Evolutionary conservation across 495 filamentous ascomycete genomes (phyloP), one percentile per base, ranked within the genome.

Genomic region (Penicillium coprophilum): DNA sequence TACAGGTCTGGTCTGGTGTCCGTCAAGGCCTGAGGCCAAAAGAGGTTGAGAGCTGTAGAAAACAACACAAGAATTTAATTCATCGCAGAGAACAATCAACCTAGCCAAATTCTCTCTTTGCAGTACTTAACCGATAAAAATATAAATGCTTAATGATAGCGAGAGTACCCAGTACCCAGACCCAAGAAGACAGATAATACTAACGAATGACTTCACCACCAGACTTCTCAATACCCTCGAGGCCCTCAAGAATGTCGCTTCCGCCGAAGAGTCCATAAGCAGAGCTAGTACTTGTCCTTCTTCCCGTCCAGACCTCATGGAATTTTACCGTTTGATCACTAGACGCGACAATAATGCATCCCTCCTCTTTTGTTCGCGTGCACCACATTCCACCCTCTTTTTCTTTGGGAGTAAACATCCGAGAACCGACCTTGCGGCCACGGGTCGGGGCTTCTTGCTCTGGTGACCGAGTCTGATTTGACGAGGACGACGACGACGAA

Each of bases 241-340:
- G 70, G 13, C 82, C 80, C 69, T 97, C 92, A 13, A 98, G 79
- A 58, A 98, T 96, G 65, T 87, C 85, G 67, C 92, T 96, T 4
- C 92, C 89, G 21, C 89, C 91, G 34, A 96, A 77, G 46, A 90
- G 73, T 7, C 93, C 91, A 39, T 75, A 77, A 11, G 80, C 79
- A 19, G 78, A 76, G 4, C 79, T 70, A 3, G 78, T 80, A 5
- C 74, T 75, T 69, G 82, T 87, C 58, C 76, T 80, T 11, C 81
- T 76, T 13, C 86, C 84, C 13, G 78, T 79, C 95, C 92, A 97
- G 11, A 98, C 84, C 71, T 97, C 92, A 69, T 98, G 93, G 60
- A 97, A 98, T 70, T 94, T 92, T 68, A 98, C 89, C 63, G 86
- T 95, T 67, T 90, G 87, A 72, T 97, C 94, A 63, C 92, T 96